Conservation (phyloP, 2,329 filamentous ascomycete genomes). For the Botryosphaeria dothidea region DNA sequence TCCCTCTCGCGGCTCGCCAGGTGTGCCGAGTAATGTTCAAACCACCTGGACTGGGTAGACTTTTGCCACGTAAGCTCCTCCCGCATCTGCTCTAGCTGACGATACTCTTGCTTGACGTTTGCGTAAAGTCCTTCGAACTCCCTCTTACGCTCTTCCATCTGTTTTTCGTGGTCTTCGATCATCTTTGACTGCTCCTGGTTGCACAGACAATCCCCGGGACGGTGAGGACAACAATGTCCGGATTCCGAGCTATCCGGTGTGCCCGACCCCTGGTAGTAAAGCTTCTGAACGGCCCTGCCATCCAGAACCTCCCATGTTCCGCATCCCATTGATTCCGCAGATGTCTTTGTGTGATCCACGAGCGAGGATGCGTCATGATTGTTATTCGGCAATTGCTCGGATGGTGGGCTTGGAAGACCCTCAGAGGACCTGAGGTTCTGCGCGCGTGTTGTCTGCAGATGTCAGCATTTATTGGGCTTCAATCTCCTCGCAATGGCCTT, state of each 20-base stretch:
- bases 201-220: neutral
- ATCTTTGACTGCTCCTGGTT: neutral
- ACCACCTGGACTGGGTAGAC: neutral
- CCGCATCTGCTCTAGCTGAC: neutral
- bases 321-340: no score
- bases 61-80: neutral
- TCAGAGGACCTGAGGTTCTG: neutral
- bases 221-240: no score
- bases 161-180: neutral
- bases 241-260: no score
- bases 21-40: neutral
- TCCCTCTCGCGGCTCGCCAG: neutral
- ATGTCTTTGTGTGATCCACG: no score
- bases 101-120: neutral
- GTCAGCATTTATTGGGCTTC: neutral
- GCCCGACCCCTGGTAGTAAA: no score
- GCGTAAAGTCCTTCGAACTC: neutral
- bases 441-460: neutral
- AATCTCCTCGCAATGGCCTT: neutral
- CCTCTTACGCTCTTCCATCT: neutral
- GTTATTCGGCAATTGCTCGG: neutral
- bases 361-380: no score
- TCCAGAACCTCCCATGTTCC: no score
- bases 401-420: neutral
- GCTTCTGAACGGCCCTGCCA: no score